These are phyloP conservation scores for Phaffomyces opuntiae DNA, from an alignment of 805 yeast genomes.

Conservation along the genomic window DNA sequence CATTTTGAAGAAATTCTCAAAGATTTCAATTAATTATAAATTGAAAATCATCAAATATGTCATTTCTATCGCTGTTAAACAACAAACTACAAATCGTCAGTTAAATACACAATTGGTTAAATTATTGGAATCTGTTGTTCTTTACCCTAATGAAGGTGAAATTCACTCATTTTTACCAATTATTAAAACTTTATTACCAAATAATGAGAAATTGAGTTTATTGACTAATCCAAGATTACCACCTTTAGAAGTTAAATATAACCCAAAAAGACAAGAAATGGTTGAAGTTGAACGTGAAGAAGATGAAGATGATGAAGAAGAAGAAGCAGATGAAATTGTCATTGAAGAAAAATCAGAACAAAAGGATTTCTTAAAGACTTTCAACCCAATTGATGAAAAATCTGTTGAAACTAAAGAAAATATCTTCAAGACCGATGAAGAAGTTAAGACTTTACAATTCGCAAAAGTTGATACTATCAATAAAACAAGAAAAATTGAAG, in stretches of 20 bases:
- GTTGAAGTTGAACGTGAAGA: conserved; percentile 25
- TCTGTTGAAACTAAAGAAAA: background rate
- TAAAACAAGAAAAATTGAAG: conserved; percentile 18
- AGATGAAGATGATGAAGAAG: conserved; percentile 16
- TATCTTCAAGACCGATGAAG: conserved; percentile 20
- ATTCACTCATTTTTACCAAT: conserved; percentile 66
- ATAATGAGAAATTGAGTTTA: conserved; percentile 47
- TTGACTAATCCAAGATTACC: conserved; percentile 77
- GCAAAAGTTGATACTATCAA: conserved; percentile 4
- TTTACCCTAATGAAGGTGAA: conserved; percentile 59
- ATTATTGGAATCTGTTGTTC: conserved; percentile 47
- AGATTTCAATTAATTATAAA: conserved; percentile 57
- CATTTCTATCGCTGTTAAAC: conserved; percentile 30
- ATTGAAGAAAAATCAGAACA: conserved; percentile 6
- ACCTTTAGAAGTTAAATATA: conserved; percentile 18
- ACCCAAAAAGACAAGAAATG: conserved; percentile 16
- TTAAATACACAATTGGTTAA: conserved; percentile 25
- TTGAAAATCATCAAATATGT: conserved; percentile 46
- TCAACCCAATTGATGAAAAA: conserved; percentile 7
- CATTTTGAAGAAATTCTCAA: conserved; percentile 38
- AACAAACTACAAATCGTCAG: conserved; percentile 22
- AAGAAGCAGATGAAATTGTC: conserved; percentile 1
- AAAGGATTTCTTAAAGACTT: conserved; percentile 11
- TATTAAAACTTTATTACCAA: conserved; percentile 43
- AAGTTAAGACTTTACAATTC: conserved; percentile 18